Evolutionary conservation across 768 basidiomycete species (phyloP).

Genomic region (Boletus sensibilis): DNA sequence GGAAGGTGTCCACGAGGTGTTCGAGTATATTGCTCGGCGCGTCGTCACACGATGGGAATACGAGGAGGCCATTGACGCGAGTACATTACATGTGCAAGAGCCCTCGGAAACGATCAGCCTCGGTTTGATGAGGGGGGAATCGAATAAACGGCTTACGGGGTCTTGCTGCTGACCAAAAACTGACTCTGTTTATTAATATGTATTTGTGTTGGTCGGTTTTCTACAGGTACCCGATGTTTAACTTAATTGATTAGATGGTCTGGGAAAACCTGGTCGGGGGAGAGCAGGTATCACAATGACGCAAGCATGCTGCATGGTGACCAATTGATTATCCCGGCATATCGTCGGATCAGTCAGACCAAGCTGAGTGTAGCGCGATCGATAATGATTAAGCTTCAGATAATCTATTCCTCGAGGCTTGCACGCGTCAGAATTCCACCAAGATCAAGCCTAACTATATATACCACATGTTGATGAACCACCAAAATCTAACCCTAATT

Average conservation of each 20-base stretch:
- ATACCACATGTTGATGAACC: neutral
- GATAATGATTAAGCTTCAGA: neutral
- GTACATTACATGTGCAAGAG: conserved; percentile 41
- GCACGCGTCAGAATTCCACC: neutral
- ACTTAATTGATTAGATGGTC: neutral
- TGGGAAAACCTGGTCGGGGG: neutral
- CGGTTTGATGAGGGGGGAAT: conserved; percentile 17
- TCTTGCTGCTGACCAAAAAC: conserved; percentile 19
- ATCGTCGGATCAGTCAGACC: neutral
- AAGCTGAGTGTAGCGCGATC: neutral
- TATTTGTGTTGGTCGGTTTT: conserved; percentile 2
- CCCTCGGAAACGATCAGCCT: conserved; percentile 40
- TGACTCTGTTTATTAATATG: conserved; percentile 22
- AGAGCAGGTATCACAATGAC: neutral
- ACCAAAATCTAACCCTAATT: neutral
- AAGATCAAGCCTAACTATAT: neutral
- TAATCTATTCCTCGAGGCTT: neutral
- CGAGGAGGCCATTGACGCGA: conserved; percentile 55
- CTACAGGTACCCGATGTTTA: neutral
- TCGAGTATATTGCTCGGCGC: conserved; percentile 67
- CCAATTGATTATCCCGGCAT: neutral
- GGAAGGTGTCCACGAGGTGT: conserved; percentile 67
- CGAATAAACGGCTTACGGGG: conserved; percentile 5
- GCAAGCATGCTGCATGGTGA: neutral
- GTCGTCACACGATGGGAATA: conserved; percentile 66